Evolutionary conservation across 1,284 basidiomycete species (phyloP).

Genomic region (Trametes polyzona): DNA sequence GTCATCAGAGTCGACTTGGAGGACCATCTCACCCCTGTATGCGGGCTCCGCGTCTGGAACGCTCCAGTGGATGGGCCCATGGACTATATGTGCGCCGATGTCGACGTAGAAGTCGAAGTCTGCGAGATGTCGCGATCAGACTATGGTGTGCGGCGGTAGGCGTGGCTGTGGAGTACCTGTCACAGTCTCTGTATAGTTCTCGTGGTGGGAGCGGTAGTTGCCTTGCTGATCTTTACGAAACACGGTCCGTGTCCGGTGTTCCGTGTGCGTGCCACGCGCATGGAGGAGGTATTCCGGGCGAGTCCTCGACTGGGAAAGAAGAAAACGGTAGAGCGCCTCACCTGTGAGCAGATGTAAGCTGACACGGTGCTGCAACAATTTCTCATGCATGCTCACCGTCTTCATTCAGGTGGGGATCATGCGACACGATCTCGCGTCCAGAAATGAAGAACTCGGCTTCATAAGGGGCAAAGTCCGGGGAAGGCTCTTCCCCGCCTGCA

Average conservation of each 20-base stretch:
- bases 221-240: slow-evolving; percentile 42
- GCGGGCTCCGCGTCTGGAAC: slow-evolving; percentile 40
- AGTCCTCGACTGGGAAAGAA: slow-evolving; percentile 56
- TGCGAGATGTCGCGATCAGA: no score
- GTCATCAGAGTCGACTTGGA: slow-evolving; percentile 30
- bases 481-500: slow-evolving; percentile 45
- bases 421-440: slow-evolving; percentile 63
- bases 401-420: slow-evolving; percentile 71
- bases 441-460: slow-evolving; percentile 60
- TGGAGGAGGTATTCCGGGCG: slow-evolving; percentile 55
- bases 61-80: slow-evolving; percentile 38
- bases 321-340: slow-evolving; percentile 75
- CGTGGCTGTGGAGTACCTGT: no score
- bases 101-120: slow-evolving; percentile 73
- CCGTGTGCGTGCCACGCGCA: slow-evolving; percentile 61
- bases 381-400: slow-evolving; percentile 51
- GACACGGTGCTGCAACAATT: not conserved
- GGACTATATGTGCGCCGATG: slow-evolving; percentile 37
- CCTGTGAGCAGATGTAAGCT: slow-evolving; percentile 44
- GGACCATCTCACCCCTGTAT: slow-evolving; percentile 39
- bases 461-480: slow-evolving; percentile 67
- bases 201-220: slow-evolving; percentile 46
- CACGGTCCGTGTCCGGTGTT: slow-evolving; percentile 56
- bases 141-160: no score
- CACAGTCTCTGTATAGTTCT: slow-evolving; percentile 58